Conservation (phyloP, 805 yeast genomes). For the Lachancea dasiensis region DNA sequence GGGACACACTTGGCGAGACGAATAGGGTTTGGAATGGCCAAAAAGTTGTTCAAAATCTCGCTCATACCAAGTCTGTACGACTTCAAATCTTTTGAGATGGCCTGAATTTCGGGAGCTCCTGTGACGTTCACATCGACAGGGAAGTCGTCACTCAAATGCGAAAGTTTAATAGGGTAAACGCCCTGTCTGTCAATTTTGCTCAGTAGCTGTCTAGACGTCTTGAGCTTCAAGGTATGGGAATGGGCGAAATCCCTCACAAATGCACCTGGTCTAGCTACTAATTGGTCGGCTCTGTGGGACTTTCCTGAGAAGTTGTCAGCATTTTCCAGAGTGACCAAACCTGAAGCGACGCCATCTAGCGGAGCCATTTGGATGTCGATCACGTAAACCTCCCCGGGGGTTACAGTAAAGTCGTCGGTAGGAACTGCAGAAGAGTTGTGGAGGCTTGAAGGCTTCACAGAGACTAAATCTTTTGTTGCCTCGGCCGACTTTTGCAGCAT, state of each 20-base stretch:
- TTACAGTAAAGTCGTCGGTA: slow-evolving; percentile 64
- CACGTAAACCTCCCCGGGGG: slow-evolving; percentile 79
- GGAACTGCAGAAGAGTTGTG: slow-evolving; percentile 57
- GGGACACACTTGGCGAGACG: slow-evolving; percentile 70
- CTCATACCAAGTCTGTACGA: slow-evolving; percentile 66
- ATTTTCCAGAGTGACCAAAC: slow-evolving; percentile 62
- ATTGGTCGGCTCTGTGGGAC: slow-evolving; percentile 45
- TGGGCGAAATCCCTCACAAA: slow-evolving; percentile 85
- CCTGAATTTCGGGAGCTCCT: slow-evolving; percentile 20
- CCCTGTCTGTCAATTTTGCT: slow-evolving; percentile 68
- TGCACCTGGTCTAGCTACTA: slow-evolving; percentile 61
- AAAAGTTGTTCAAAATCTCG: slow-evolving; percentile 74
- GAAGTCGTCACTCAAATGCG: slow-evolving; percentile 59
- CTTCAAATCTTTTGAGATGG: slow-evolving; percentile 47
- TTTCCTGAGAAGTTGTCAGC: slow-evolving; percentile 60
- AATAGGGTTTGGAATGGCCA: slow-evolving; percentile 69
- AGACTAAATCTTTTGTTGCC: slow-evolving; percentile 36
- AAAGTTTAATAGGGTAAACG: slow-evolving; percentile 87
- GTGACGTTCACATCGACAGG: slow-evolving; percentile 44
- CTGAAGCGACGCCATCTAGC: slow-evolving; percentile 45
- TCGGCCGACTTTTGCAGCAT: slow-evolving; percentile 12
- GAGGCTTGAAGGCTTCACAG: slow-evolving; percentile 33
- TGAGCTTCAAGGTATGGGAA: slow-evolving; percentile 67
- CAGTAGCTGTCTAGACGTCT: slow-evolving; percentile 64
- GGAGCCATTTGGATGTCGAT: slow-evolving; percentile 82